Evolutionary conservation across 2,329 filamentous ascomycete species (phyloP), one percentile per base, ranked within the genome.

Genomic region (Pyricularia grisea): DNA sequence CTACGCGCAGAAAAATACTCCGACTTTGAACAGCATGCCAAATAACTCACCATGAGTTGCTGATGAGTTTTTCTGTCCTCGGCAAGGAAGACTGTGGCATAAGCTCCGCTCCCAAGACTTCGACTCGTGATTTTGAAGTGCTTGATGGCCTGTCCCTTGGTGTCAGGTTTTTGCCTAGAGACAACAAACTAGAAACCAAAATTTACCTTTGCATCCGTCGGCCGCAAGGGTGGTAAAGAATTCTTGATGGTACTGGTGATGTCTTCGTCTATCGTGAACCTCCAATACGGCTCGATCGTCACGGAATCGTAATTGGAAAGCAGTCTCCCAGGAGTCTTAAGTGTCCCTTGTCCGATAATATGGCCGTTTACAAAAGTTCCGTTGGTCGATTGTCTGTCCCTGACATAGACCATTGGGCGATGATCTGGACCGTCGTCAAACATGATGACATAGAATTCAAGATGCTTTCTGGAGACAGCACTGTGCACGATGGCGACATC

Each of bases 21-120:
- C 25, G 60, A 3, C 10, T 28, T 28, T 17, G 4, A 12, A 7
- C 25, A 68, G 85, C 80, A 67, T 91, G 79, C 10, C 42, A 55
- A 55, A 92, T 77, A 73, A 93, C 92, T 79, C 90, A 93, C 60
- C 12, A 89, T 89, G 25, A 92, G 72, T 73, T 92, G 90, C 69
- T 81, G 82, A 55, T 82, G 80, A 0, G 84, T 85, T 7, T 76
- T 76, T 28, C 79, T 75, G 20, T 91, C 82, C 2, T 83, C 75
- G 5, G 84, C 86, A 11, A 89, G 78, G 69, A 85, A 82, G 3
- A 90, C 85, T 61, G 78, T 78, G 10, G 85, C 85, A 73, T 82
- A 82, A 2, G 79, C 81, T 6, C 88, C 88, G 42, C 77, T 74
- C 4, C 88, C 88, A 28, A 90, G 78, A 2, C 81, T 74, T 11